phyloP scores from a whole-genome alignment of 257 asterid genomes.

The Echium plantagineum region DNA sequence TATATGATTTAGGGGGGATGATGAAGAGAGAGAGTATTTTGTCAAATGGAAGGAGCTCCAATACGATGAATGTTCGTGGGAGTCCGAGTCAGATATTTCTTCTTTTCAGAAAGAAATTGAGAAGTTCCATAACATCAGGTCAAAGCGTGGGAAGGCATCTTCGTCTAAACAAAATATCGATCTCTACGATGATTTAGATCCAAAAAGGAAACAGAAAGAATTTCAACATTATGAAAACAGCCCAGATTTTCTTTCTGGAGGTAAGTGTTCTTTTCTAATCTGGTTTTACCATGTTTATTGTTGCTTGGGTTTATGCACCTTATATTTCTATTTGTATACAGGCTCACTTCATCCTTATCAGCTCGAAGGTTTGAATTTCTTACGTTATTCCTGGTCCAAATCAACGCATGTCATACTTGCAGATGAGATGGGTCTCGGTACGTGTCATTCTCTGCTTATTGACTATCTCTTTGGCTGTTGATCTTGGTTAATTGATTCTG shows the following conservation, averaged over 20 bases:
- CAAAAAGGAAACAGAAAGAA: constrained; percentile 63
- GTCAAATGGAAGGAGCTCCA: constrained; percentile 98
- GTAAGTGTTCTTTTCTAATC: constrained; percentile 21
- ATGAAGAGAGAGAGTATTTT: constrained; percentile 69
- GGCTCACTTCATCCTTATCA: constrained; percentile 98
- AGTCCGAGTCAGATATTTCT: constrained; percentile 68
- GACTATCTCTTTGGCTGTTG: not conserved
- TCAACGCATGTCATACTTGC: constrained; percentile 98
- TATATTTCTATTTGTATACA: constrained; percentile 13
- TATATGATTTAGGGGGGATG: constrained; percentile 40
- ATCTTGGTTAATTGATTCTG: not conserved
- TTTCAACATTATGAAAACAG: constrained; percentile 85
- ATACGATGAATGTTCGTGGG: constrained; percentile 95
- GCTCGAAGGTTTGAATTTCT: constrained; percentile 98
- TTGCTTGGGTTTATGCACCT: not conserved
- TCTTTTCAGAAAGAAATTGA: constrained; percentile 78
- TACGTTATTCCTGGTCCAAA: constrained; percentile 95
- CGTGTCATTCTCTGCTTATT: constrained; percentile 10
- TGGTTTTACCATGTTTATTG: not conserved
- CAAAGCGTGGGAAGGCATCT: constrained; percentile 40
- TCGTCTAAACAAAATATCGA: constrained; percentile 45
- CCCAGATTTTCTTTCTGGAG: constrained; percentile 88
- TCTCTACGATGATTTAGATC: constrained; percentile 45
- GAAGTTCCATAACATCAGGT: constrained; percentile 44
- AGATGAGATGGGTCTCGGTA: constrained; percentile 99